Evolutionary conservation across 192 early-diverging fungal genomes (phyloP), one percentile per base, ranked within the genome.

Genomic region (Backusella circina): DNA sequence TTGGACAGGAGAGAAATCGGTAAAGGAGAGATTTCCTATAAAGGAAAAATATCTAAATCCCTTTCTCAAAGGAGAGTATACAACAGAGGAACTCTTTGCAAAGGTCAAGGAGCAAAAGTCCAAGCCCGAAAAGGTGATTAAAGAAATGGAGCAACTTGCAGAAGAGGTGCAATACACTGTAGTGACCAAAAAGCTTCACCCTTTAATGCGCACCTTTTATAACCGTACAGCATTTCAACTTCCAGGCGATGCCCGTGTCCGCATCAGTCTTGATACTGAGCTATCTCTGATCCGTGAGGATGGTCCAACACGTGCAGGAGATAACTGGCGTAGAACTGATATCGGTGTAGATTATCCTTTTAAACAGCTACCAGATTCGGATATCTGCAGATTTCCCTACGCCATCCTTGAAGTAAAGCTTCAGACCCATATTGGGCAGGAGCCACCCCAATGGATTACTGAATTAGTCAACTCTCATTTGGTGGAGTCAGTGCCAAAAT

Each of bases 141-240:
- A 90, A 30, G 86, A 89, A 75, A 87, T 95, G 80, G 82, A 86
- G 47, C 85, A 82, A 37, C 88, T 99, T 41, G 84, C 92, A 3
- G 77, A 80, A 16, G 94, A 98, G 75, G 89, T 97, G 41, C 92
- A 92, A 66, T 80, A 88, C 32, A 87, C 88, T 47, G 88, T 97
- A 13, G 67, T 86, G 6, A 86, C 88, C 6, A 95, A 93, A 78
- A 86, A 89, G 28, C 86, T 98, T 41, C 84, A 87, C 37, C 98
- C 98, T 57, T 86, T 93, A 7, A 84, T 98, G 76, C 92, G 97
- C 36, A 95, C 96, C 1, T 97, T 97, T 81, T 99, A 99, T 86
- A 98, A 98, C 79, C 92, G 98, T 75, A 98, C 96, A 31, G 98
- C 98, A n/a, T 99, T 99, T 87, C 98, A 99, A 84, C 80, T 99